phyloP scores from a whole-genome alignment of 306 rosid genomes.

The Cicer judaicum region DNA sequence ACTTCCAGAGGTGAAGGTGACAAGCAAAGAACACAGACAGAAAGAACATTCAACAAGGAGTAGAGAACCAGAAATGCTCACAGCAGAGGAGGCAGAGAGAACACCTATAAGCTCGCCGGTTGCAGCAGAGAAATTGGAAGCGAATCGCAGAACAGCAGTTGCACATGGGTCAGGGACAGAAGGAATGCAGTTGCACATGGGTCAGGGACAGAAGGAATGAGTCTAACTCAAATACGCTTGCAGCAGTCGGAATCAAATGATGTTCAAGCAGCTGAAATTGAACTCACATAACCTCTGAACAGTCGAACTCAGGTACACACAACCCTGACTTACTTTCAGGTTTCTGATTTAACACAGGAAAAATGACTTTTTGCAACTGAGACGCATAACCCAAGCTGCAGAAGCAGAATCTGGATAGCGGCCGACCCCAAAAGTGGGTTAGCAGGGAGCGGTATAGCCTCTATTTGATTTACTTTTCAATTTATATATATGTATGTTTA shows the following conservation, averaged over 20 bases:
- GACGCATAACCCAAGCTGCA: too few species aligned
- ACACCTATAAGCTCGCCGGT: neutral
- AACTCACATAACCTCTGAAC: neutral
- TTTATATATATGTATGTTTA: too few species aligned
- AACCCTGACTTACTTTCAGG: neutral
- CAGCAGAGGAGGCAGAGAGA: neutral
- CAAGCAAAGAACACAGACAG: neutral
- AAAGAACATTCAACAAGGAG: neutral
- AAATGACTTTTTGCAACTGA: neutral
- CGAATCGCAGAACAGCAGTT: neutral
- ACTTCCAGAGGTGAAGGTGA: neutral
- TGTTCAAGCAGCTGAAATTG: neutral
- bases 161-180: neutral
- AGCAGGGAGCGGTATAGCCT: too few species aligned
- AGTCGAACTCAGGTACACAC: neutral
- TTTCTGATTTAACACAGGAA: neutral
- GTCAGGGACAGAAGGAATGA: neutral
- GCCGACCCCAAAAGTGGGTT: too few species aligned
- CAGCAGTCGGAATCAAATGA: neutral
- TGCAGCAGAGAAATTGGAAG: neutral
- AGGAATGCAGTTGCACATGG: neutral
- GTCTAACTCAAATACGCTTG: neutral
- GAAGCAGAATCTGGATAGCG: too few species aligned
- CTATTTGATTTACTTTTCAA: too few species aligned
- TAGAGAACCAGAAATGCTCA: neutral